These are phyloP conservation scores for Periconia sp. DNA, from an alignment of 2,329 filamentous ascomycete genomes.

Conservation along the genomic window DNA sequence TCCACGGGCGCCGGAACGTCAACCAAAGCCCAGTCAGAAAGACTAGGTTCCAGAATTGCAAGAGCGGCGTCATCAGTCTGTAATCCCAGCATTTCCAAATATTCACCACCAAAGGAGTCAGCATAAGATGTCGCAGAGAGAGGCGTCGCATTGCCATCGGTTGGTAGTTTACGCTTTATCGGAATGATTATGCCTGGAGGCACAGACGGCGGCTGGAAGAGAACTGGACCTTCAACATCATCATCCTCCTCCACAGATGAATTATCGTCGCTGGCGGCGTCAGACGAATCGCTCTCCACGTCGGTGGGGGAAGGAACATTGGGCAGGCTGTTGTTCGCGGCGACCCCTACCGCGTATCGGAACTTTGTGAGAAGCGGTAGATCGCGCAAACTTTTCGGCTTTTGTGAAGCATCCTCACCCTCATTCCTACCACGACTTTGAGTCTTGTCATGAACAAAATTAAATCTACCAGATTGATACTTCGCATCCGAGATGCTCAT, in stretches of 20 bases:
- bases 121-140: slow-evolving; percentile 38
- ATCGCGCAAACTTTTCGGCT: slow-evolving; percentile 26
- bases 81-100: slow-evolving; percentile 24
- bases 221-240: slow-evolving; percentile 18
- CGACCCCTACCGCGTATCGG: slow-evolving; percentile 31
- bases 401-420: slow-evolving; percentile 4
- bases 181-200: slow-evolving; percentile 23
- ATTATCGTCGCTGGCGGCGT: slow-evolving; percentile 24
- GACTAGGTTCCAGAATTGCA: slow-evolving; percentile 32
- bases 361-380: slow-evolving; percentile 34
- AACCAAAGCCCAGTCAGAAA: slow-evolving; percentile 42
- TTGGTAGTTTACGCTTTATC: slow-evolving; percentile 36
- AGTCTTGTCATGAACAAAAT: slow-evolving; percentile 17
- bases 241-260: slow-evolving; percentile 24
- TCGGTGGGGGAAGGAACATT: slow-evolving; percentile 17
- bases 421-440: slow-evolving; percentile 2
- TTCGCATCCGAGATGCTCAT: slow-evolving; percentile 55
- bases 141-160: slow-evolving; percentile 40
- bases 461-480: slow-evolving; percentile 54
- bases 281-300: slow-evolving; percentile 28
- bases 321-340: slow-evolving; percentile 19
- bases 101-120: slow-evolving; percentile 35
- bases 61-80: slow-evolving; percentile 33
- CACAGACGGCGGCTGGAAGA: slow-evolving; percentile 13
- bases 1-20: slow-evolving; percentile 30